Base-by-base conservation (phyloP, 306 rosid genomes). In the Begonia loranthoides region DNA sequence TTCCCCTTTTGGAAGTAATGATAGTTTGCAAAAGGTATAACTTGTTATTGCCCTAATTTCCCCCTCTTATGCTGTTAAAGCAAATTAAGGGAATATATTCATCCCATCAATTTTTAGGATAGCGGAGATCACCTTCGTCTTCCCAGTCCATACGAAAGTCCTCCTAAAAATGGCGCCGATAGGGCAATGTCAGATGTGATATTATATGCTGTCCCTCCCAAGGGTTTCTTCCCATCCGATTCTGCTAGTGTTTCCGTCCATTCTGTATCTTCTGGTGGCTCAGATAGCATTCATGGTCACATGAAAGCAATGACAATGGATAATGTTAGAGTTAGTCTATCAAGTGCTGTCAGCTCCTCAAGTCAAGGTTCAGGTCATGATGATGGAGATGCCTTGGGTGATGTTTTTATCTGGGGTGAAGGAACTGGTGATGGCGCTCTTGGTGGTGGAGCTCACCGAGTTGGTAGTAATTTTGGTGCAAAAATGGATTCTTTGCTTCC, bases 311-410 rank as follows among this genome's bases (percentile, higher is more conserved):
- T 76, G 84, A 70, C 81, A 50, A 80, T 85, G 92, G 99, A 90
- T 80, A 92, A 95, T 78, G 76, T 80, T 78, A 78, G 99, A 77
- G 94, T 86, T 70, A 86, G 95, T 74, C 80, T 90, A 61, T 90
- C 99, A 15, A 86, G 99, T 80, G 92, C 94, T 54, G 94, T 90
- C 56, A 90, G 99, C 78, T 82, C 99, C 54, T 85, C 99, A 56
- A 90, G 99, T 74, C 99, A 90, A 74, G 99, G 99, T 63, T 90
- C 99, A 70, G 99, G 99, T 66, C 89, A 82, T 60, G 99, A 90
- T 69, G 95, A 90, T 76, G 95, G 94, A 56, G 99, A 90, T 80
- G 94, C 99, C 61, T 66, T 90, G 67, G 99, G 99, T 66, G 99
- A 90, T 72, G 95, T 90, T 64, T 90, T 85, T 67, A 72, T 90